Evolutionary conservation across 495 filamentous ascomycete species (phyloP).

Genomic region (Copromyces sp.): DNA sequence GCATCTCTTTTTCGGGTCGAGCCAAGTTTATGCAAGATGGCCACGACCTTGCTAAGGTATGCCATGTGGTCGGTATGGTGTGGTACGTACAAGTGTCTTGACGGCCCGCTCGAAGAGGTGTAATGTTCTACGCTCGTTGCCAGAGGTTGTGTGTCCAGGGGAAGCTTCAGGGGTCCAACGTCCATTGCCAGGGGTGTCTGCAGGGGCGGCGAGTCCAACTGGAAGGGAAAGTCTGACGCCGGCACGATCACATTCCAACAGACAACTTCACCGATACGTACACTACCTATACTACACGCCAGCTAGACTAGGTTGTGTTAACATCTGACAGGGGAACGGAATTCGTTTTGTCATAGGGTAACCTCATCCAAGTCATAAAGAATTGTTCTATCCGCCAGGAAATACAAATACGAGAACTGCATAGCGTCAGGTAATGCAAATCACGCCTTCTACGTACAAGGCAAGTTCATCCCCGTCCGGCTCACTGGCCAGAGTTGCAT

Average conservation of each 20-base stretch:
- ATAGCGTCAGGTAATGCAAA: neutral
- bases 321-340: neutral
- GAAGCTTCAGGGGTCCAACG: neutral
- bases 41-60: neutral
- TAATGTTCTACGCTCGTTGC: neutral
- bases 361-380: neutral
- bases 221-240: neutral
- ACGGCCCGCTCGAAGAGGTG: neutral
- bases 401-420: neutral
- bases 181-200: neutral
- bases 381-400: neutral
- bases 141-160: neutral
- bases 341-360: neutral
- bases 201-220: neutral
- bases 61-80: neutral
- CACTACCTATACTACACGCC: neutral
- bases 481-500: neutral
- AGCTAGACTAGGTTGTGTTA: neutral
- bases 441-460: neutral
- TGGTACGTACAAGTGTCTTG: neutral
- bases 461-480: neutral
- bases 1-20: slow-evolving; percentile 10
- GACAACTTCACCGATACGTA: neutral
- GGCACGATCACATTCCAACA: neutral
- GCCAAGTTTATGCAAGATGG: slow-evolving; percentile 18